These are phyloP conservation scores for Coccomyxa sp. DNA, from an alignment of 139 green algal species.

Conservation along the genomic window DNA sequence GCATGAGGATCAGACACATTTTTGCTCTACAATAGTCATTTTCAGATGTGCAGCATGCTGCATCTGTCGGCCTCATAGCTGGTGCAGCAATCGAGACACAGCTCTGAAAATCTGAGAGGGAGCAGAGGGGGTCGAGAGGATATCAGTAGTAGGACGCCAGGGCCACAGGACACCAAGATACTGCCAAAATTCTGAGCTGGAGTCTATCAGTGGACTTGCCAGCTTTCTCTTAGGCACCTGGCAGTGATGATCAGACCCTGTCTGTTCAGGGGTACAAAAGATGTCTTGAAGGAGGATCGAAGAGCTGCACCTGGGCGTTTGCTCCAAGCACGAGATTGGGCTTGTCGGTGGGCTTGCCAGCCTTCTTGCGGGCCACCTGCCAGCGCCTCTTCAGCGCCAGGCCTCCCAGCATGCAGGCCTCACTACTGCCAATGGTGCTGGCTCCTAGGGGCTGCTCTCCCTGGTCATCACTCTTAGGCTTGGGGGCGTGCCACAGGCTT, in stretches of 20 bases:
- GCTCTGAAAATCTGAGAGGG: no score
- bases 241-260: background rate
- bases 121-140: no score
- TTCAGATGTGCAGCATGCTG: no score
- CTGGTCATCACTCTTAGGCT: no score
- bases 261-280: no score
- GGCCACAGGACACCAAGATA: no score
- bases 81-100: no score
- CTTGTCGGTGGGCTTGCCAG: slow-evolving; percentile 26
- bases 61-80: no score
- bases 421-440: slow-evolving; percentile 43
- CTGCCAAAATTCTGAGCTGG: no score
- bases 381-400: slow-evolving; percentile 57
- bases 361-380: slow-evolving; percentile 24
- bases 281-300: background rate
- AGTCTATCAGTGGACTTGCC: no score
- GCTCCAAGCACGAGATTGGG: slow-evolving; percentile 58
- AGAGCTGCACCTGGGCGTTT: slow-evolving; percentile 36
- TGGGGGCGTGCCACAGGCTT: background rate
- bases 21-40: background rate
- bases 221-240: background rate
- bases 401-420: slow-evolving; percentile 59
- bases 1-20: background rate
- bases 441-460: background rate
- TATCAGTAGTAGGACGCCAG: no score